These are phyloP conservation scores for Talaromyces sp. DNA, from an alignment of 2,329 filamentous ascomycete species.

Conservation along the genomic window DNA sequence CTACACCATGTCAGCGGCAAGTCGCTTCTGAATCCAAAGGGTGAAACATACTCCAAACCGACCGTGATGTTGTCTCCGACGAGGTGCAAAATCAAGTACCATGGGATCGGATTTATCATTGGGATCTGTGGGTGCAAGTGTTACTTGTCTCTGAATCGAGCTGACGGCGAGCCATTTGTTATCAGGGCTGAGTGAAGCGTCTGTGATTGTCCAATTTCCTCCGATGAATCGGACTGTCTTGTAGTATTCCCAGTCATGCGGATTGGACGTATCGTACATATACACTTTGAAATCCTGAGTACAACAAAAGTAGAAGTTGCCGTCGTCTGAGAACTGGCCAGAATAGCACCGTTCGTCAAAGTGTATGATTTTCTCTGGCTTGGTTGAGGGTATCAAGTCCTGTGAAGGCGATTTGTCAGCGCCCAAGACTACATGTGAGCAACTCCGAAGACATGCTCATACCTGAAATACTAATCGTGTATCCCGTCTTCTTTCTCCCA, in stretches of 20 bases:
- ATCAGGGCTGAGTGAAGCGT: conserved; percentile 85
- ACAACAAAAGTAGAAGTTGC: conserved; percentile 93
- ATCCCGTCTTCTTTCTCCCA: conserved; percentile 57
- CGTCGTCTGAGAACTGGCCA: conserved; percentile 93
- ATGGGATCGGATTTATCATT: conserved; percentile 76
- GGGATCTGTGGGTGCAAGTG: conserved; percentile 81
- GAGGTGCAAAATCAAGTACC: conserved; percentile 66
- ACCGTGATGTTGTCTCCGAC: conserved; percentile 38
- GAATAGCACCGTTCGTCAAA: conserved; percentile 86
- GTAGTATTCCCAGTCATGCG: conserved; percentile 93
- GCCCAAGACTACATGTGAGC: background rate
- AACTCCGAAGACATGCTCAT: conserved; percentile 6
- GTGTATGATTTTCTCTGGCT: conserved; percentile 82
- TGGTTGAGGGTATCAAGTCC: conserved; percentile 71
- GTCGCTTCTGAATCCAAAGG: background rate
- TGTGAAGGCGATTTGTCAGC: conserved; percentile 38
- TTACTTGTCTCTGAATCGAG: conserved; percentile 79
- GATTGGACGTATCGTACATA: conserved; percentile 97
- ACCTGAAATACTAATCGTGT: conserved; percentile 69
- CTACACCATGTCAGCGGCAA: conserved; percentile 31
- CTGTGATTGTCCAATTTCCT: conserved; percentile 93
- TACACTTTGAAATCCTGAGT: conserved; percentile 90
- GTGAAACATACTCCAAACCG: conserved; percentile 43
- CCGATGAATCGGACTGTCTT: conserved; percentile 77
- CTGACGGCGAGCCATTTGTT: conserved; percentile 91